Evolutionary conservation across 176 grass and related monocot species (phyloP).

Genomic region (Calamus simplicifolius): DNA sequence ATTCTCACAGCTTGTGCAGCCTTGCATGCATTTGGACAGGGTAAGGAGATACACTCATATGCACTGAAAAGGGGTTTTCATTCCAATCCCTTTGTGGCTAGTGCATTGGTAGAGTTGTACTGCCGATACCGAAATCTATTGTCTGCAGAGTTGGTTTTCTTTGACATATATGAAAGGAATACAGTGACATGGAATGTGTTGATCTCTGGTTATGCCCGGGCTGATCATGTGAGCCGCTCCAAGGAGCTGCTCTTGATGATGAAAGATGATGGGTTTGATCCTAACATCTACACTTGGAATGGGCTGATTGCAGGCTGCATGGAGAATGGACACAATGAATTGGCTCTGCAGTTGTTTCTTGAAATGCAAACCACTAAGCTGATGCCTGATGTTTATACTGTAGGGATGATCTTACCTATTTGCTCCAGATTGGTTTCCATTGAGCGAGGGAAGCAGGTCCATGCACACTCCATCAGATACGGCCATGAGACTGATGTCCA

Average conservation of each 20-base stretch:
- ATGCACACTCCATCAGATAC: conserved; percentile 27
- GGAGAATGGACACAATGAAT: conserved; percentile 29
- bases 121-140: conserved; percentile 13
- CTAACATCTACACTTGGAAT: conserved; percentile 28
- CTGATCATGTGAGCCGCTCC: conserved; percentile 6
- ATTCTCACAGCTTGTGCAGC: conserved; percentile 19
- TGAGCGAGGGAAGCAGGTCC: conserved; percentile 26
- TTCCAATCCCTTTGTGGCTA: conserved; percentile 20
- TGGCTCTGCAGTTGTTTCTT: conserved; percentile 16
- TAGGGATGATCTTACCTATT: conserved; percentile 26
- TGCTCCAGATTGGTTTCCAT: conserved; percentile 23
- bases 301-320: conserved; percentile 27
- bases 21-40: conserved; percentile 11
- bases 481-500: conserved; percentile 25
- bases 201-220: conserved; percentile 16
- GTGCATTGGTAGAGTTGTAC: conserved; percentile 22
- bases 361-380: background rate
- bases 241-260: conserved; percentile 19
- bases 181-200: conserved; percentile 25
- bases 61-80: conserved; percentile 18
- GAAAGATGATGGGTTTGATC: conserved; percentile 15
- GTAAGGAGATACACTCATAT: conserved; percentile 22
- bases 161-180: conserved; percentile 6
- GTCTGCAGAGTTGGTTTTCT: conserved; percentile 18
- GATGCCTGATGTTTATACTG: conserved; percentile 22